A percentile compares a stretch with the other conserved stretches of the same genome.
Evolutionary conservation across 768 basidiomycete genomes (phyloP).

Genomic region (Phlebiopsis gigantea): DNA sequence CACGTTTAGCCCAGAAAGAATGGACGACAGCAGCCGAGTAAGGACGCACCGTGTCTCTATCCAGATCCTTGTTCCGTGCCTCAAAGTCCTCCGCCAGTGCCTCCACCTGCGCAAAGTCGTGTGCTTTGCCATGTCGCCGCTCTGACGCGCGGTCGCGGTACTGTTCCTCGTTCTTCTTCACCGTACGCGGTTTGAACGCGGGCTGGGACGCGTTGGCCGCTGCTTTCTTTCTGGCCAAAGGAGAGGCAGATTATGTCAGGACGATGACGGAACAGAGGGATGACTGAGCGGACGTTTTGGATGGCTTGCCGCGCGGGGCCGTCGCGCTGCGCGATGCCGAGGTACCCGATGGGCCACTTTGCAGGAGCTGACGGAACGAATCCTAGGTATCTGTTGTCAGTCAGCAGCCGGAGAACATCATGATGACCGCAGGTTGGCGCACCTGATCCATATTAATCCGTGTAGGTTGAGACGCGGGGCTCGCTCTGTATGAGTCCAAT

Average conservation of each 20-base stretch:
- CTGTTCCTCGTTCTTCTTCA: slow-evolving; percentile 60
- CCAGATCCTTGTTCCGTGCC: slow-evolving; percentile 46
- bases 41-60: slow-evolving; percentile 51
- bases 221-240: slow-evolving; percentile 33
- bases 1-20: no score
- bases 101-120: slow-evolving; percentile 80
- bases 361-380: slow-evolving; percentile 51
- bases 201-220: slow-evolving; percentile 45
- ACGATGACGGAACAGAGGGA: neutral
- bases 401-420: neutral
- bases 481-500: no score
- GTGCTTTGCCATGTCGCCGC: slow-evolving; percentile 56
- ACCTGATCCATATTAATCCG: slow-evolving; percentile 6
- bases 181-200: slow-evolving; percentile 76
- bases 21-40: neutral
- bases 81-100: slow-evolving; percentile 82
- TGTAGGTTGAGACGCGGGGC: no score
- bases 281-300: slow-evolving; percentile 9
- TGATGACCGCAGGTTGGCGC: neutral
- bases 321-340: slow-evolving; percentile 26
- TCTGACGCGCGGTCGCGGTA: slow-evolving; percentile 80
- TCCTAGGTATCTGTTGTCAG: slow-evolving; percentile 33
- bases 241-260: neutral
- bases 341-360: slow-evolving; percentile 23
- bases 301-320: slow-evolving; percentile 15